Base-by-base conservation (phyloP, 2,329 filamentous ascomycete genomes). In the Didymella pinodella region DNA sequence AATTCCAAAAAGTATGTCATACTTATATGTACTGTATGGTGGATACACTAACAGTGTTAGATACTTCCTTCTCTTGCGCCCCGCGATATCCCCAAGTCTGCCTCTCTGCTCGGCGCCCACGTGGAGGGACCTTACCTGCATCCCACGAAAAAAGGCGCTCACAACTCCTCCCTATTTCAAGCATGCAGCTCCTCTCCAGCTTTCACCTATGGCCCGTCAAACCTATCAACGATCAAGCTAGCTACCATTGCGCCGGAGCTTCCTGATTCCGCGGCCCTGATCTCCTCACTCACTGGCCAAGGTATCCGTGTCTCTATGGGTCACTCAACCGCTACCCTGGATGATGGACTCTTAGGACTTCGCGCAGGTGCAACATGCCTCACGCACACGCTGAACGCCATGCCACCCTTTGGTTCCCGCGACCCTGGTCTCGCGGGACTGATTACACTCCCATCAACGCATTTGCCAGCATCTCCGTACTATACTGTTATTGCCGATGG, bases 381-480 rank as follows among this genome's bases (percentile, higher is more conserved):
- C 1, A 86, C 84, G 0, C 84, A 86, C 66, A 81, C 81, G 0
- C 78, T 86, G 43, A 86, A 86, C 64, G 83, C 82, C 43, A 86
- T 86, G 83, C 74, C 79, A 31, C 75, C 80, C 2, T 73, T 85
- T 3, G 75, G 80, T 54, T 83, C 84, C 45, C 78, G 84, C 31
- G 77, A 80, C 29, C 83, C 84, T 3, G 83, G 84, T 1, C 74
- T 86, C 16, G 78, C 81, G 31, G 84, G 83, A 26, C 59, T 79
- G 3, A 65, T 78, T 16, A 68, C 75, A 1, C 63, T 78, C 0
- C 72, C 65, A 0, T 26, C 54, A 8, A 65, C 57, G 55, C 51
- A 67, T 47, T 52, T 62, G 8, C 61, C 71, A 43, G 57, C 56
- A 29, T 47, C 75, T 10, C 82, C 83, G 1, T 86, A 80, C 68